These are phyloP conservation scores for Boletus rubescentipes DNA, from an alignment of 768 basidiomycete genomes.

Conservation along the genomic window DNA sequence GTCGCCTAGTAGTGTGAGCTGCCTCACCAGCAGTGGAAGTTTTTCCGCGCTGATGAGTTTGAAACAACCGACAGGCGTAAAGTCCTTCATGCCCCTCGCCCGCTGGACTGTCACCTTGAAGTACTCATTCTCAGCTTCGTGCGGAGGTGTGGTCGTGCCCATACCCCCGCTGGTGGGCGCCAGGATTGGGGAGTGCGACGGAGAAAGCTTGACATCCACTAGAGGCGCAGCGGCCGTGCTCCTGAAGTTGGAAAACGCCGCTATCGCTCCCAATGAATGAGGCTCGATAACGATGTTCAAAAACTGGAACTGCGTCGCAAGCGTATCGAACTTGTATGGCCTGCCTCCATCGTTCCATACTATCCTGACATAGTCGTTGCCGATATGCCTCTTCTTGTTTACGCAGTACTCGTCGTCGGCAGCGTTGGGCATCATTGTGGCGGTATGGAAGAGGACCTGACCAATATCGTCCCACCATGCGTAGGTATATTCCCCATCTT, in stretches of 20 bases:
- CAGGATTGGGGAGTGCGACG: constrained; percentile 19
- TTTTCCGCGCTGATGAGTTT: constrained; percentile 90
- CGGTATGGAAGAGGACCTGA: constrained; percentile 92
- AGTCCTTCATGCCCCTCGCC: constrained; percentile 89
- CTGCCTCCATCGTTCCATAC: constrained; percentile 97
- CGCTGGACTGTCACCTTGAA: constrained; percentile 94
- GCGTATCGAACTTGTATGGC: constrained; percentile 87
- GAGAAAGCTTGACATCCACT: constrained; percentile 18
- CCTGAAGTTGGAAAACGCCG: constrained; percentile 74
- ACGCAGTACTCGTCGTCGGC: constrained; percentile 65
- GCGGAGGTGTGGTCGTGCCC: constrained; percentile 8
- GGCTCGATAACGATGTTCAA: constrained; percentile 97
- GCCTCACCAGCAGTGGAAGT: constrained; percentile 84
- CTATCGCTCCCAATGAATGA: constrained; percentile 79
- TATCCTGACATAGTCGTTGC: constrained; percentile 95
- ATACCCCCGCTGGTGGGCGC: constrained; percentile 9
- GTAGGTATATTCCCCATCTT: constrained; percentile 96
- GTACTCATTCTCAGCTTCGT: constrained; percentile 87
- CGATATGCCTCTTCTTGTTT: constrained; percentile 93
- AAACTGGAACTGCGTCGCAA: constrained; percentile 92
- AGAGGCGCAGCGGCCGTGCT: neutral
- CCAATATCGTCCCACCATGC: constrained; percentile 99
- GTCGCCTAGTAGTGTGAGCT: constrained; percentile 83
- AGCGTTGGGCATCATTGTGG: constrained; percentile 93
- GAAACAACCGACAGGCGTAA: constrained; percentile 88